Evolutionary conservation across 1,139 yeast species (phyloP), one percentile per base, ranked within the genome.

Genomic region (Zygoascus sp.): DNA sequence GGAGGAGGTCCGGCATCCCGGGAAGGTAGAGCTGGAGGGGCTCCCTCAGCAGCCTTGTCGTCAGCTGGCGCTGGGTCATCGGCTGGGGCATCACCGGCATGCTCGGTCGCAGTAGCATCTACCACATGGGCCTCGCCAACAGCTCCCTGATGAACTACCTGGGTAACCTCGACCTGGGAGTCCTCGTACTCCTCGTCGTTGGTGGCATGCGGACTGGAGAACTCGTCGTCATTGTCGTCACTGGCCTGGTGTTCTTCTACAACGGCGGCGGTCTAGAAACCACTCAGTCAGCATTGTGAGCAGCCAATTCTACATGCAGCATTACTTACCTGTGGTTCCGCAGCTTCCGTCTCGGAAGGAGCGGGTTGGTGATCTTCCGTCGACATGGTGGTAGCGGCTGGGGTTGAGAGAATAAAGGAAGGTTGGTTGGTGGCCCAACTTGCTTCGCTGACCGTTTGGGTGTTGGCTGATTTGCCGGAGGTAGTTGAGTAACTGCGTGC

Each of bases 1-100:
- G 61, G 55, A 9, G 65, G 65, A 2, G 58, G 51, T n/a, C 7
- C n/a, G n/a, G n/a, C n/a, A n/a, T n/a, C 27, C n/a, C 39, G 23
- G n/a, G 39, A 35, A n/a, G 39, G 39, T 11, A 35, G 27, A 20
- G 39, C 19, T 11, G 39, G 39, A 20, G 39, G 39, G 2, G 5
- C 34, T 11, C 15, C 17, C 7, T 15, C 34, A 3, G 13, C 13
- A n/a, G 3, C 34, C 34, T n/a, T 11, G 16, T 30, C 34, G 4
- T 25, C 34, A 15, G 34, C 5, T 11, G 34, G 11, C 6, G 11
- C 9, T n/a, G 9, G 15, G 32, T 10, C 17, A 11, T 3, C 34
- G 17, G 17, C 34, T n/a, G 2, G 5, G 17, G 16, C 17, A 11
- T n/a, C 34, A 30, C 17, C 34, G 34, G 16, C 17, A 30, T 3